phyloP scores from a whole-genome alignment of 106 monocot genomes.

The Dendrobium chrysotoxum region DNA sequence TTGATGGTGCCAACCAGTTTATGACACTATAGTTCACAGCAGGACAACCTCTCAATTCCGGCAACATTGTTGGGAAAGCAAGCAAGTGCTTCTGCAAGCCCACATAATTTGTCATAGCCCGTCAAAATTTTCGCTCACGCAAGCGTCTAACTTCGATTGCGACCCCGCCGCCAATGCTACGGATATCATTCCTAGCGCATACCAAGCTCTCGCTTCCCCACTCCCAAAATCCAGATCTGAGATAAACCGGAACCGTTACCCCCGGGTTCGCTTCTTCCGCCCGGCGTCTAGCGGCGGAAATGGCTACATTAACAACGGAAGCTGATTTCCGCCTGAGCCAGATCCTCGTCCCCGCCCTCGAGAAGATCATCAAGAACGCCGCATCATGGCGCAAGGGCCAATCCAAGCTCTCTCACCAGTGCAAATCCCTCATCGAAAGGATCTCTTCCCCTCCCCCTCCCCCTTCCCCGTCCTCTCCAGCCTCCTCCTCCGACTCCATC shows the following conservation, averaged over 20 bases:
- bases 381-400: constrained; percentile 91
- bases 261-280: neutral
- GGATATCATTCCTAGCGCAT: neutral
- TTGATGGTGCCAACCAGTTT: too few species aligned
- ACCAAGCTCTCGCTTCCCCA: neutral
- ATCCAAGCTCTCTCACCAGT: constrained; percentile 82
- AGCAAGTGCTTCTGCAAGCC: too few species aligned
- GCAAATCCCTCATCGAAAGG: constrained; percentile 70
- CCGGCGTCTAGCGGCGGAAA: constrained; percentile 8
- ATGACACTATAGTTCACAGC: too few species aligned
- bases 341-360: constrained; percentile 57
- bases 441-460: constrained; percentile 30
- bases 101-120: too few species aligned
- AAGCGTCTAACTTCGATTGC: too few species aligned
- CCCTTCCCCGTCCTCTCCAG: constrained; percentile 6
- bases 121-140: too few species aligned
- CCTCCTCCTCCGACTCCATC: constrained; percentile 44
- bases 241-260: neutral
- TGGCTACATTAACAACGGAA: constrained; percentile 21
- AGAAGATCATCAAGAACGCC: constrained; percentile 76
- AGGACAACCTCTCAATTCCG: too few species aligned
- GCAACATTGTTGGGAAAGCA: too few species aligned
- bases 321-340: constrained; percentile 43
- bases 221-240: constrained; percentile 6
- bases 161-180: too few species aligned